Evolutionary conservation across 129 eudicot species (phyloP).

Genomic region (Rutidosis leptorrhynchoides): DNA sequence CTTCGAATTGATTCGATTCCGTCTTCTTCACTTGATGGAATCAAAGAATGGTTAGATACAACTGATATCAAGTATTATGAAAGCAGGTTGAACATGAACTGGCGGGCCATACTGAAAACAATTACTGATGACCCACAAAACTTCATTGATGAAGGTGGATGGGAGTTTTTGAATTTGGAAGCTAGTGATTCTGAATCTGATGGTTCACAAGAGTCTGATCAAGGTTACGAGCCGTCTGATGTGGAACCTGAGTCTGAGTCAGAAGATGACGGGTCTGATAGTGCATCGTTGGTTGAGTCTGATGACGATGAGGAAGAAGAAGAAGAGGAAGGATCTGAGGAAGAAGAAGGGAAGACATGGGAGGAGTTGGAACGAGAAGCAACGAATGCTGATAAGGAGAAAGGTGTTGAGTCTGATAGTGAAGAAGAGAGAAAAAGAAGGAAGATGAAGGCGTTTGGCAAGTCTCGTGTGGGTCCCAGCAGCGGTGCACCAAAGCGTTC

Average conservation of each 20-base stretch:
- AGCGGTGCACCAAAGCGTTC: conserved; percentile 35
- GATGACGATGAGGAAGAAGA: conserved; percentile 46
- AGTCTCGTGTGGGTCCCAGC: conserved; percentile 52
- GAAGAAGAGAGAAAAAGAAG: conserved; percentile 62
- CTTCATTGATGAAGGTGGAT: conserved; percentile 48
- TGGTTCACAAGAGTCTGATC: conserved; percentile 48
- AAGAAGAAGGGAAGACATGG: conserved; percentile 62
- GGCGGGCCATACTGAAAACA: conserved; percentile 51
- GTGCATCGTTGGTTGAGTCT: conserved; percentile 51
- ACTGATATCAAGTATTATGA: conserved; percentile 52
- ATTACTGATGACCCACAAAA: conserved; percentile 50
- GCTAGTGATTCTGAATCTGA: conserved; percentile 54
- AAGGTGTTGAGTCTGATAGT: conserved; percentile 57
- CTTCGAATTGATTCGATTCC: conserved; percentile 56
- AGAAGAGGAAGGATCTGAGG: conserved; percentile 41
- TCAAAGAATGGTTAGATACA: conserved; percentile 57
- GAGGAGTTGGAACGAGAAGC: conserved; percentile 78
- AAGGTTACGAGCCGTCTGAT: conserved; percentile 56
- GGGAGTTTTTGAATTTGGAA: conserved; percentile 59
- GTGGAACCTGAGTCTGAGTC: conserved; percentile 50
- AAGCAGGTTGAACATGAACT: conserved; percentile 54
- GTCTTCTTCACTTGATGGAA: conserved; percentile 46
- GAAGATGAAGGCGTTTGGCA: conserved; percentile 59
- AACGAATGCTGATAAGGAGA: conserved; percentile 59
- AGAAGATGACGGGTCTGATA: conserved; percentile 47